phyloP scores from a whole-genome alignment of 1,139 yeast genomes.

The Debaryomyces nepalensis region DNA sequence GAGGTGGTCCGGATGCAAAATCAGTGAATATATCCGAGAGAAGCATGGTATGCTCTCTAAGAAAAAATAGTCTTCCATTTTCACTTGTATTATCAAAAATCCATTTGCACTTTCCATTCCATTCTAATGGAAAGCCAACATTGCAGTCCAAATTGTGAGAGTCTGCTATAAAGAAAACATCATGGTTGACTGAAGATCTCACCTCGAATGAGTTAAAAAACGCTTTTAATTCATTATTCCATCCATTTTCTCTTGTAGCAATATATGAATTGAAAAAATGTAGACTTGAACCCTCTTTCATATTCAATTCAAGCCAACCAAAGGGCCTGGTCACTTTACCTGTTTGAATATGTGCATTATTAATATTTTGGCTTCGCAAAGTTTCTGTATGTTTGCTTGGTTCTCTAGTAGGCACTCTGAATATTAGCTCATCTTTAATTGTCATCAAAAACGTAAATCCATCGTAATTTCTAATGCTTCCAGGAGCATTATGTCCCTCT shows the following conservation, averaged over 20 bases:
- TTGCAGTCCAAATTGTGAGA: slow-evolving; percentile 59
- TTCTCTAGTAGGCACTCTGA: slow-evolving; percentile 85
- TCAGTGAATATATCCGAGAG: slow-evolving; percentile 78
- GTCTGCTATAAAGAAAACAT: slow-evolving; percentile 68
- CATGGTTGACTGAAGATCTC: slow-evolving; percentile 88
- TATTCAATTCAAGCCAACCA: slow-evolving; percentile 88
- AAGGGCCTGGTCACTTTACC: slow-evolving; percentile 54
- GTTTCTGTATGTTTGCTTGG: slow-evolving; percentile 67
- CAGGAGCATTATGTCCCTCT: slow-evolving; percentile 42
- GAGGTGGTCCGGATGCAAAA: slow-evolving; percentile 74
- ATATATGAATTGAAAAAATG: slow-evolving; percentile 54
- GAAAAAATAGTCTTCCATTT: slow-evolving; percentile 61
- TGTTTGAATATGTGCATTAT: slow-evolving; percentile 15
- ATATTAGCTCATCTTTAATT: slow-evolving; percentile 65
- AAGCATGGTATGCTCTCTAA: slow-evolving; percentile 83
- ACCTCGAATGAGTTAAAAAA: slow-evolving; percentile 65
- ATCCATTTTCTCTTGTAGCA: slow-evolving; percentile 59
- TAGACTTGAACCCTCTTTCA: slow-evolving; percentile 57
- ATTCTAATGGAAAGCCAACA: slow-evolving; percentile 70
- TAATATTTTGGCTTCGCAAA: slow-evolving; percentile 21
- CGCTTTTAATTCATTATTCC: slow-evolving; percentile 55
- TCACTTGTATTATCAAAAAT: slow-evolving; percentile 55
- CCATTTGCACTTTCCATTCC: slow-evolving; percentile 86
- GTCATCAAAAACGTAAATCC: slow-evolving; percentile 59
- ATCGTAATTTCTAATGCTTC: slow-evolving; percentile 56